These are phyloP conservation scores for Saccharomyces hybrid DNA, from an alignment of 1,139 yeast species.

Conservation along the genomic window DNA sequence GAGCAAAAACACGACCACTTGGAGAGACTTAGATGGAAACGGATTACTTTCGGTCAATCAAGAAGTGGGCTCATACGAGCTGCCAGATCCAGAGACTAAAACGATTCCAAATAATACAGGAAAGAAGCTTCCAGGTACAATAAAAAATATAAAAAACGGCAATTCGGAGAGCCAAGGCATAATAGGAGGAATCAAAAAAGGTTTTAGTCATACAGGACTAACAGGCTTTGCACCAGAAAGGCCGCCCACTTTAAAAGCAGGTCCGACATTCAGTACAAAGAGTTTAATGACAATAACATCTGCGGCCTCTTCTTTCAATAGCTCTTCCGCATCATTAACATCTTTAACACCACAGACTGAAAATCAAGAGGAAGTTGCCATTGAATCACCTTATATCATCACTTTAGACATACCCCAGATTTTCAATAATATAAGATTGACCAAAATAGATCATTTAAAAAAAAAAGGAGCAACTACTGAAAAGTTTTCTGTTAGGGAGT, in stretches of 20 bases:
- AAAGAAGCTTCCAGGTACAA: background rate
- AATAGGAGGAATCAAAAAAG: slow-evolving; percentile 4
- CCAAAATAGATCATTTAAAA: slow-evolving; percentile 12
- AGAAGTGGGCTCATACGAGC: slow-evolving; percentile 20
- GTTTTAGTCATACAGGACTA: slow-evolving; percentile 4
- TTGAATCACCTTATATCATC: slow-evolving; percentile 22
- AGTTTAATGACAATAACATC: background rate
- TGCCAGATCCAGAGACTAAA: slow-evolving; percentile 5
- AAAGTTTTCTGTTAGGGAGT: slow-evolving; percentile 19
- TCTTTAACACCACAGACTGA: slow-evolving; percentile 11
- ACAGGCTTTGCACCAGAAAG: slow-evolving; percentile 1
- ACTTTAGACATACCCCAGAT: slow-evolving; percentile 29
- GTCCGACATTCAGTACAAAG: background rate
- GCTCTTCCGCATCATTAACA: slow-evolving; percentile 7
- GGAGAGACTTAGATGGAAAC: slow-evolving; percentile 34
- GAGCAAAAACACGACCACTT: slow-evolving; percentile 22
- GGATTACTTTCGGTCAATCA: slow-evolving; percentile 29
- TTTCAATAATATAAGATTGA: slow-evolving; percentile 22
- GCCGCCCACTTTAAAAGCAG: background rate
- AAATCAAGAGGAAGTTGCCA: slow-evolving; percentile 5
- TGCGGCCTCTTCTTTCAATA: slow-evolving; percentile 3
- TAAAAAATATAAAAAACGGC: background rate
- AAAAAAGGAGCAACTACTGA: slow-evolving; percentile 8
- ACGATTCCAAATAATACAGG: background rate
- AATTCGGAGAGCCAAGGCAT: background rate